A percentile compares a stretch with the other conserved stretches of the same genome.
These are phyloP conservation scores for Suhomyces bolitotheri DNA, from an alignment of 1,139 yeast genomes.

Conservation along the genomic window DNA sequence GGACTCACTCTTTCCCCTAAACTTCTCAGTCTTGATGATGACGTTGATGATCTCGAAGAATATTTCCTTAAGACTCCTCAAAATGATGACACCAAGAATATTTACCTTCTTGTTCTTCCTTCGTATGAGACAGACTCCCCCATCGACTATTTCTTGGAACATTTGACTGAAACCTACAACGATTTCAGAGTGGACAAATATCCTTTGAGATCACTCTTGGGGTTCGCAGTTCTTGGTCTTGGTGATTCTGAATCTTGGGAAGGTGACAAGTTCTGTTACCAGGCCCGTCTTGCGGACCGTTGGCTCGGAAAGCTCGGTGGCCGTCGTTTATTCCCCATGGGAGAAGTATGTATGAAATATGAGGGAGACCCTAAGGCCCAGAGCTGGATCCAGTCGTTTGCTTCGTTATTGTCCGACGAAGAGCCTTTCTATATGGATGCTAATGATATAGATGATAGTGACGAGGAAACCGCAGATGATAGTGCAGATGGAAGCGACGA, in stretches of 20 bases:
- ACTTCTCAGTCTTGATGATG: constrained; percentile 71
- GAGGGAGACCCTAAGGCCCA: constrained; percentile 61
- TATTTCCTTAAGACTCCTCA: constrained; percentile 69
- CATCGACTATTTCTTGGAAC: constrained; percentile 81
- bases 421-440: constrained; percentile 58
- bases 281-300: constrained; percentile 72
- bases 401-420: constrained; percentile 61
- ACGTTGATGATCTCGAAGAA: constrained; percentile 80
- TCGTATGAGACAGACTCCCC: constrained; percentile 94
- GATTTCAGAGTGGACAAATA: constrained; percentile 85
- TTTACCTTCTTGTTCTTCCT: constrained; percentile 80
- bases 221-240: constrained; percentile 82
- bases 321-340: constrained; percentile 79
- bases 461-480: constrained; percentile 28
- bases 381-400: constrained; percentile 67
- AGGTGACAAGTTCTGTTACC: constrained; percentile 82
- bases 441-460: constrained; percentile 39
- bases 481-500: constrained; percentile 52
- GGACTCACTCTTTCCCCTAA: constrained; percentile 48
- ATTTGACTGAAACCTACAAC: constrained; percentile 73
- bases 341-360: constrained; percentile 79
- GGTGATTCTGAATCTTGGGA: constrained; percentile 87
- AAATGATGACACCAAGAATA: constrained; percentile 35
- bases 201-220: constrained; percentile 67
- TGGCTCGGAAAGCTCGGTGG: constrained; percentile 83